phyloP scores from a whole-genome alignment of 2,329 filamentous ascomycete species.

The Pseudocercospora fijiensis region DNA sequence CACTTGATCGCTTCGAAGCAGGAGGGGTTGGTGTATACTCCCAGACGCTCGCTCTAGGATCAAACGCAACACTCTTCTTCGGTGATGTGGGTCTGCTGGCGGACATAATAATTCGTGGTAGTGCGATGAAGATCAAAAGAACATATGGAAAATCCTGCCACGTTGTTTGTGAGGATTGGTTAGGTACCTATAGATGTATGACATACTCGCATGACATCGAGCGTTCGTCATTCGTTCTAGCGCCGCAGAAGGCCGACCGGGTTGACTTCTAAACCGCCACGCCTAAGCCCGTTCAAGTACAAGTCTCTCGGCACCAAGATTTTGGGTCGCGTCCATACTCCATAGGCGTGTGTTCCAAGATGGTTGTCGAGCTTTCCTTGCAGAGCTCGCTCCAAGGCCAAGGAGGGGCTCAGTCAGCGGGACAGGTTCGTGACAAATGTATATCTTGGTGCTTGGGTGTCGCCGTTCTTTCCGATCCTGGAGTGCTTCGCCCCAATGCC shows the following conservation, averaged over 20 bases:
- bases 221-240: constrained; percentile 2
- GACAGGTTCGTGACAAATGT: background rate
- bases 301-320: constrained; percentile 1
- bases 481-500: background rate
- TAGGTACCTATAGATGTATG: constrained; percentile 2
- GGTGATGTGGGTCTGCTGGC: background rate
- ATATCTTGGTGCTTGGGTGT: background rate
- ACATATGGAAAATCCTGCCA: background rate
- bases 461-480: background rate
- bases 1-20: background rate
- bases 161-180: constrained; percentile 1
- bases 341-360: background rate
- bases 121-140: background rate
- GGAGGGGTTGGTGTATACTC: background rate
- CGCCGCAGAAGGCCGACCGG: background rate
- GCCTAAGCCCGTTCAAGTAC: constrained; percentile 2
- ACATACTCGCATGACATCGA: constrained; percentile 6
- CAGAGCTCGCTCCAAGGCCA: background rate
- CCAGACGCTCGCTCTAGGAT: background rate
- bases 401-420: background rate
- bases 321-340: background rate
- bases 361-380: constrained; percentile 5
- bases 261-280: background rate
- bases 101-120: background rate
- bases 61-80: constrained; percentile 6